Conservation (phyloP, 2,329 filamentous ascomycete species). For the Mycosphaerelloides madeirae region DNA sequence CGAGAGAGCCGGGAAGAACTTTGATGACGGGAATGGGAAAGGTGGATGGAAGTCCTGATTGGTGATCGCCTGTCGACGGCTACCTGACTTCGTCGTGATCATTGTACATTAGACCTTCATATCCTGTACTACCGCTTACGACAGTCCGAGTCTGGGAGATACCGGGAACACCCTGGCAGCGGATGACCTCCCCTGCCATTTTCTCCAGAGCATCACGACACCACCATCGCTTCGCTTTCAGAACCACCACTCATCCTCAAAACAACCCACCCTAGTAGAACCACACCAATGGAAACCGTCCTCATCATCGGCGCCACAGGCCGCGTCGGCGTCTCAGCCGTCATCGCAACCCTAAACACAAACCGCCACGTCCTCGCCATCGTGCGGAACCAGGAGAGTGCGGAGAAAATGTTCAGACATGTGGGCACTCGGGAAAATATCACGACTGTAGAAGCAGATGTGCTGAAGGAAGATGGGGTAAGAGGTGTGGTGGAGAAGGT, state of each 20-base stretch:
- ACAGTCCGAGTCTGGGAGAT: no score
- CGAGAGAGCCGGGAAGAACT: constrained; percentile 46
- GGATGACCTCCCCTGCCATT: no score
- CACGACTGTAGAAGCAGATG: constrained; percentile 33
- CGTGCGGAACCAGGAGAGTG: constrained; percentile 35
- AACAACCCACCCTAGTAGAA: no score
- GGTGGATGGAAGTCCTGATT: background rate
- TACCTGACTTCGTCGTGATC: no score
- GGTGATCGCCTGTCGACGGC: no score
- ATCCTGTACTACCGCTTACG: no score
- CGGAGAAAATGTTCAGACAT: constrained; percentile 33
- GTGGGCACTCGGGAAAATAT: constrained; percentile 28
- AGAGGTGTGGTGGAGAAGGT: constrained; percentile 34
- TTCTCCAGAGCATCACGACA: no score
- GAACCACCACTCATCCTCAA: no score
- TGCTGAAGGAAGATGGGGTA: constrained; percentile 31
- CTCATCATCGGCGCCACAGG: constrained; percentile 39
- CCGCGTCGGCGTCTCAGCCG: constrained; percentile 36
- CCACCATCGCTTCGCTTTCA: no score
- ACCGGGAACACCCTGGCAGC: no score
- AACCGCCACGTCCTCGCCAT: constrained; percentile 35
- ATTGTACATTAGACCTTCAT: no score
- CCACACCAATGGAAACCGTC: no score
- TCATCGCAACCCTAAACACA: constrained; percentile 29
- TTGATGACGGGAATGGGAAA: constrained; percentile 18